phyloP scores from a whole-genome alignment of 331 rosid genomes.

The Malus hybrid region DNA sequence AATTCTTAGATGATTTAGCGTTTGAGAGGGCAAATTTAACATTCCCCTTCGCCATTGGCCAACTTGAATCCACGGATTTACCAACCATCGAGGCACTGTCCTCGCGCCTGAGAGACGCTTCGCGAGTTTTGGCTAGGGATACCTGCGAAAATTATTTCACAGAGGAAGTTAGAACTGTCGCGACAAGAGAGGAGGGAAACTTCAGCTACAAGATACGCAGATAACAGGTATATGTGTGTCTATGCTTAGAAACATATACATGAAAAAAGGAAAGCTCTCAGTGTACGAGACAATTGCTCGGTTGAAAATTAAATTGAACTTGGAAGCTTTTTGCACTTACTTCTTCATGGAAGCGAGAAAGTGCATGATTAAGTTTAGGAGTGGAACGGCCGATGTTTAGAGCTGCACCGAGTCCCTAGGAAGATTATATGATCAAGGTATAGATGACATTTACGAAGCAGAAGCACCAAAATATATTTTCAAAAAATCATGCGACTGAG shows the following conservation, averaged over 20 bases:
- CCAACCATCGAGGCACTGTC: constrained; percentile 27
- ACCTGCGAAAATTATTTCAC: constrained; percentile 33
- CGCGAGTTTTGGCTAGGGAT: constrained; percentile 13
- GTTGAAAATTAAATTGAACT: constrained; percentile 8
- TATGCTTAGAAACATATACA: no score
- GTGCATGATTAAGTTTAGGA: constrained; percentile 1
- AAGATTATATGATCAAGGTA: constrained; percentile 4
- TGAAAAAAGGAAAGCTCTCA: no score
- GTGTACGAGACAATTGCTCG: no score
- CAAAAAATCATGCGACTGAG: no score
- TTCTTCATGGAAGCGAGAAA: constrained; percentile 30
- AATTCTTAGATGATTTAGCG: constrained; percentile 30
- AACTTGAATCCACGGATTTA: constrained; percentile 21
- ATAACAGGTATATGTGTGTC: no score
- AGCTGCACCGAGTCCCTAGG: constrained; percentile 24
- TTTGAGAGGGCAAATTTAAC: constrained; percentile 24
- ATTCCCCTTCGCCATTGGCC: constrained; percentile 16
- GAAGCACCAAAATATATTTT: neutral
- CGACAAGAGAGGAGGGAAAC: no score
- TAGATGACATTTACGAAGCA: neutral
- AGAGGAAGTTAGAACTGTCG: neutral
- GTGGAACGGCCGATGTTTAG: constrained; percentile 10
- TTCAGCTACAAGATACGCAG: no score
- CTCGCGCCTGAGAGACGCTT: constrained; percentile 4
- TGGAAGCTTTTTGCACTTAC: constrained; percentile 22